Percentiles rank a stretch among this genome's conserved stretches.
phyloP scores from a whole-genome alignment of 495 filamentous ascomycete genomes.

The Eremomyces bilateralis region DNA sequence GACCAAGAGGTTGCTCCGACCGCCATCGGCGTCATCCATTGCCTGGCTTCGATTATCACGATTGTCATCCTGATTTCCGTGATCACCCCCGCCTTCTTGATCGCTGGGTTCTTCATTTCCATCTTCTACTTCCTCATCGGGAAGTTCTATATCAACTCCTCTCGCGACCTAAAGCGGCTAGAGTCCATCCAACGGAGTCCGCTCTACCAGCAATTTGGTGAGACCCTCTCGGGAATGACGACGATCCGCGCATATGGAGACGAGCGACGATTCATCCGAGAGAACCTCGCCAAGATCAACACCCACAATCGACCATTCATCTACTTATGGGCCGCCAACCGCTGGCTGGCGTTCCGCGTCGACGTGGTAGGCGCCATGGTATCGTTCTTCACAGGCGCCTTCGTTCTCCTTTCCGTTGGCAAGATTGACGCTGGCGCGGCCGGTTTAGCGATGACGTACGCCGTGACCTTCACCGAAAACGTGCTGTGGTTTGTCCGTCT shows the following conservation, averaged over 20 bases:
- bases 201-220: constrained; percentile 94
- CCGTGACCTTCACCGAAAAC: constrained; percentile 92
- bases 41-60: constrained; percentile 54
- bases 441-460: constrained; percentile 92
- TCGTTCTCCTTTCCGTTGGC: constrained; percentile 67
- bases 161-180: constrained; percentile 78
- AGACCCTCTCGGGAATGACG: constrained; percentile 87
- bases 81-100: constrained; percentile 82
- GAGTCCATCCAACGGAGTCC: constrained; percentile 91
- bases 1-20: constrained; percentile 92
- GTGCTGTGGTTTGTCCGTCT: constrained; percentile 90
- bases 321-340: constrained; percentile 89
- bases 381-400: constrained; percentile 81
- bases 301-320: constrained; percentile 85
- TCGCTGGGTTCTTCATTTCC: constrained; percentile 72
- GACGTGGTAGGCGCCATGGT: constrained; percentile 83
- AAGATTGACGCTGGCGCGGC: constrained; percentile 82
- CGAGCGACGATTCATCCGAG: constrained; percentile 76
- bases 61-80: constrained; percentile 79
- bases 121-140: constrained; percentile 65
- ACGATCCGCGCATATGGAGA: constrained; percentile 96
- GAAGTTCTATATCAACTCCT: constrained; percentile 73
- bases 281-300: constrained; percentile 80
- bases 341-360: constrained; percentile 88
- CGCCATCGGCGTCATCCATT: constrained; percentile 55